phyloP scores from a whole-genome alignment of 345 rosid genomes.

The Clarkia xantiana region DNA sequence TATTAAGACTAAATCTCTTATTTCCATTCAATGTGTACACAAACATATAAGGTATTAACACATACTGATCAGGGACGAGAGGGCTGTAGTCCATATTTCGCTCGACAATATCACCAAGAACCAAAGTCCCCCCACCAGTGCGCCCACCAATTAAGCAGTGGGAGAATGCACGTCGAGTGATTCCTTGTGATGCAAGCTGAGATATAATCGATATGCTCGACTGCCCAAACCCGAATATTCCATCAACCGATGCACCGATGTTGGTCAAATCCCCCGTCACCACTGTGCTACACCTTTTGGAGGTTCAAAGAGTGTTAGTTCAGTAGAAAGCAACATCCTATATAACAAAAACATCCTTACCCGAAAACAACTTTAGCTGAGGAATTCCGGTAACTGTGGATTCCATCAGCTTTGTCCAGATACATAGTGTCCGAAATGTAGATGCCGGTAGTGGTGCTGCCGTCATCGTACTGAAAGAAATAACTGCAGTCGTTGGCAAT shows the following conservation, averaged over 20 bases:
- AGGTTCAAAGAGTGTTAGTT: too few relatives aligned
- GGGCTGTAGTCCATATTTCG: constrained; percentile 87
- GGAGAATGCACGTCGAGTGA: constrained; percentile 75
- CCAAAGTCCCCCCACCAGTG: constrained; percentile 78
- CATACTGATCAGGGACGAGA: constrained; percentile 76
- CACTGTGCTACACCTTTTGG: constrained; percentile 64
- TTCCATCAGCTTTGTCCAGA: constrained; percentile 36
- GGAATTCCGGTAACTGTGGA: constrained; percentile 37
- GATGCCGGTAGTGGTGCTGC: constrained; percentile 83
- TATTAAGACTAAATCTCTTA: too few relatives aligned
- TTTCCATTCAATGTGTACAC: too few relatives aligned
- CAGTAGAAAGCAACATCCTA: too few relatives aligned
- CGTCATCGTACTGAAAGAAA: constrained; percentile 92
- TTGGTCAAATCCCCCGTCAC: constrained; percentile 73
- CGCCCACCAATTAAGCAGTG: constrained; percentile 80
- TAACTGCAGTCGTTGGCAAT: constrained; percentile 55
- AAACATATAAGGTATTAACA: too few relatives aligned
- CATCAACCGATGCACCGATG: constrained; percentile 83
- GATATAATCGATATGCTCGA: constrained; percentile 74
- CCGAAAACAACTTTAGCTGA: constrained; percentile 75
- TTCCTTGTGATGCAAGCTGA: constrained; percentile 75
- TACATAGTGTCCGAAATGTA: constrained; percentile 67
- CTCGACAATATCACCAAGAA: constrained; percentile 84
- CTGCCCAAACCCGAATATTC: constrained; percentile 94
- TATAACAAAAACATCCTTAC: constrained; percentile 45